A percentile compares a stretch with the other conserved stretches of the same genome.
Conservation (phyloP, 768 basidiomycete species). For the Pleurotus salmoneostramineus region DNA sequence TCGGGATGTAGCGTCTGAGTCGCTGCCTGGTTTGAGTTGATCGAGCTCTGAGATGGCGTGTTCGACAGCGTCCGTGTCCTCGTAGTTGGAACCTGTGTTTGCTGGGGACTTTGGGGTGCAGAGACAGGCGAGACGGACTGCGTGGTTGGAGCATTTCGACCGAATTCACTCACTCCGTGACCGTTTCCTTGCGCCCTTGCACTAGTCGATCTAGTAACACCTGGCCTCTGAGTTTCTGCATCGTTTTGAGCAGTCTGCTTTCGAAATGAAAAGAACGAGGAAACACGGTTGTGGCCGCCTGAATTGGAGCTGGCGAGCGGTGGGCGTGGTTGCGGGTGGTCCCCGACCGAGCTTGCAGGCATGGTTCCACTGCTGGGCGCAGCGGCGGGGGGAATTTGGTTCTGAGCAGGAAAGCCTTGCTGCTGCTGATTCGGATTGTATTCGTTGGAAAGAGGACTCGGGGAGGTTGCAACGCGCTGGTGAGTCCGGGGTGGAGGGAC, state of each 20-base stretch:
- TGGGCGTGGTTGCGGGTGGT: slow-evolving; percentile 16
- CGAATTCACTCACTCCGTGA: slow-evolving; percentile 1
- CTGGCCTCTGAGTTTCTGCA: slow-evolving; percentile 16
- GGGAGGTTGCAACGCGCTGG: not conserved
- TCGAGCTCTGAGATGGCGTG: slow-evolving; percentile 6
- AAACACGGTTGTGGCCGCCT: slow-evolving; percentile 45
- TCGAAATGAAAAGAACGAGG: slow-evolving; percentile 65
- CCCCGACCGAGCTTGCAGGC: slow-evolving; percentile 13
- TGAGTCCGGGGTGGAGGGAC: slow-evolving; percentile 28
- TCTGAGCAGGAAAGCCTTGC: not conserved
- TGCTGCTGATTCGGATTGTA: slow-evolving; percentile 11
- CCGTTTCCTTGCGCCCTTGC: slow-evolving; percentile 1
- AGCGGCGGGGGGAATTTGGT: not conserved
- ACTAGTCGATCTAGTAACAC: slow-evolving; percentile 10
- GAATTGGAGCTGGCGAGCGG: slow-evolving; percentile 15
- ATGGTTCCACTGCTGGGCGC: slow-evolving; percentile 3
- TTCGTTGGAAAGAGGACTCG: slow-evolving; percentile 15
- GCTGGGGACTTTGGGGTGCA: not conserved
- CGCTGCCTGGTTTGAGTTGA: slow-evolving; percentile 17
- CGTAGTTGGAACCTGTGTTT: not conserved
- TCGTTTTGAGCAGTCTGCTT: slow-evolving; percentile 29
- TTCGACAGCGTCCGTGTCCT: slow-evolving; percentile 7
- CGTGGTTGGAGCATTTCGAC: not conserved
- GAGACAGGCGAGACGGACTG: not conserved
- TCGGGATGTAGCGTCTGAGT: slow-evolving; percentile 67